Conservation (phyloP, 2,329 filamentous ascomycete species). For the Botrytis tulipae region DNA sequence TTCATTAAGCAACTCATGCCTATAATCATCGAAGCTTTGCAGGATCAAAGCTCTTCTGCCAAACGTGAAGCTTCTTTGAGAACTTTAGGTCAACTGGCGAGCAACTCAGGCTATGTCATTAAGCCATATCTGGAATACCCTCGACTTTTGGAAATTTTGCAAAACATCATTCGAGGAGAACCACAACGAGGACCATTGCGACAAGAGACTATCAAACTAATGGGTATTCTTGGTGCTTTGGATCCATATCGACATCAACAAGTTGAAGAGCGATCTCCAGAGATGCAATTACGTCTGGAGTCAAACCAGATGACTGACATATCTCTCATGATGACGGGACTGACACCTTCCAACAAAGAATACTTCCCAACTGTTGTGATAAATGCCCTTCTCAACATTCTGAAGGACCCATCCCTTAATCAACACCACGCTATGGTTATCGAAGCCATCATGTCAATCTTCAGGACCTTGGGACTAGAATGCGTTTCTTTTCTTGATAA, state of each 20-base stretch:
- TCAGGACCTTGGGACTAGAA: conserved; percentile 91
- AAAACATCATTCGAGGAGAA: conserved; percentile 92
- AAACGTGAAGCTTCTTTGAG: conserved; percentile 91
- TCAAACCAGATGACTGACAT: conserved; percentile 79
- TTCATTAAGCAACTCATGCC: conserved; percentile 94
- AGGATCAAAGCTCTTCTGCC: conserved; percentile 85
- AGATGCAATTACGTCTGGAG: conserved; percentile 67
- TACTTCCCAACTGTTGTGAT: conserved; percentile 99
- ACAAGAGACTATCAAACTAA: conserved; percentile 92
- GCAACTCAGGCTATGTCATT: conserved; percentile 97
- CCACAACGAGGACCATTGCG: conserved; percentile 77
- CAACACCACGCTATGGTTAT: conserved; percentile 93
- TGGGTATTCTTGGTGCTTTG: conserved; percentile 90
- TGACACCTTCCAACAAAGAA: conserved; percentile 95
- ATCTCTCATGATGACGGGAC: conserved; percentile 93
- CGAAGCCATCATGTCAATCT: conserved; percentile 98
- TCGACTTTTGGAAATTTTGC: conserved; percentile 85
- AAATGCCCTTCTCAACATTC: conserved; percentile 86
- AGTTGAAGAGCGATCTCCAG: conserved; percentile 84
- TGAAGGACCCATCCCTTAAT: conserved; percentile 85
- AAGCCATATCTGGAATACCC: conserved; percentile 94
- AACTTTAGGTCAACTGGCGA: conserved; percentile 87
- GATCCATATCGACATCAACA: conserved; percentile 97
- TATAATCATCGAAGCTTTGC: conserved; percentile 87
- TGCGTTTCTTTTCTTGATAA: conserved; percentile 93